These are phyloP conservation scores for Pestalotiopsis fici DNA, from an alignment of 2,329 filamentous ascomycete genomes.

Conservation along the genomic window DNA sequence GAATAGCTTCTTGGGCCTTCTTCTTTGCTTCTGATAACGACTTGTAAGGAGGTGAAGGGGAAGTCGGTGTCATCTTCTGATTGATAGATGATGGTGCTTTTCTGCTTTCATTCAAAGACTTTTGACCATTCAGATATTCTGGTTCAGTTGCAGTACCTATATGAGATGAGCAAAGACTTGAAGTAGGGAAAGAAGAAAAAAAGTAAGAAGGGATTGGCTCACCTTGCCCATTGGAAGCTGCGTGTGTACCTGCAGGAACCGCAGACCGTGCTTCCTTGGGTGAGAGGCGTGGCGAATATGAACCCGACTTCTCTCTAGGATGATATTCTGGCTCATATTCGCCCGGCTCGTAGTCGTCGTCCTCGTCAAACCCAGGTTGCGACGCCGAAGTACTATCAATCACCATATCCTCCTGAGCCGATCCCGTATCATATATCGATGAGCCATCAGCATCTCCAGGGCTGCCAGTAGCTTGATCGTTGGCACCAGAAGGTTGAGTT, in stretches of 20 bases:
- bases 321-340: conserved; percentile 26
- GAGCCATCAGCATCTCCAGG: conserved; percentile 30
- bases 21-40: conserved; percentile 47
- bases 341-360: conserved; percentile 24
- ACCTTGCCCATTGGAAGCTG: conserved; percentile 20
- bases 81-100: not conserved
- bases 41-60: conserved; percentile 17
- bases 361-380: conserved; percentile 17
- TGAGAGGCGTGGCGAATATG: conserved; percentile 54
- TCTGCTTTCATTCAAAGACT: not conserved
- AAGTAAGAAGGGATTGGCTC: conserved; percentile 11
- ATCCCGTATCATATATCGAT: conserved; percentile 30
- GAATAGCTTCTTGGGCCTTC: conserved; percentile 66
- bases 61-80: not conserved
- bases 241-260: conserved; percentile 4
- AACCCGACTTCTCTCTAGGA: conserved; percentile 48
- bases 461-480: conserved; percentile 22
- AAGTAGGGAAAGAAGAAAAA: no score
- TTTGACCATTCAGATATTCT: not conserved
- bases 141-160: not conserved
- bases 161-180: no score
- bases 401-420: conserved; percentile 21
- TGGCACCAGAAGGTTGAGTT: conserved; percentile 10
- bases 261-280: conserved; percentile 44
- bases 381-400: conserved; percentile 22